Evolutionary conservation across 1,284 basidiomycete species (phyloP), one percentile per base, ranked within the genome.

Genomic region (Cerrena zonata): DNA sequence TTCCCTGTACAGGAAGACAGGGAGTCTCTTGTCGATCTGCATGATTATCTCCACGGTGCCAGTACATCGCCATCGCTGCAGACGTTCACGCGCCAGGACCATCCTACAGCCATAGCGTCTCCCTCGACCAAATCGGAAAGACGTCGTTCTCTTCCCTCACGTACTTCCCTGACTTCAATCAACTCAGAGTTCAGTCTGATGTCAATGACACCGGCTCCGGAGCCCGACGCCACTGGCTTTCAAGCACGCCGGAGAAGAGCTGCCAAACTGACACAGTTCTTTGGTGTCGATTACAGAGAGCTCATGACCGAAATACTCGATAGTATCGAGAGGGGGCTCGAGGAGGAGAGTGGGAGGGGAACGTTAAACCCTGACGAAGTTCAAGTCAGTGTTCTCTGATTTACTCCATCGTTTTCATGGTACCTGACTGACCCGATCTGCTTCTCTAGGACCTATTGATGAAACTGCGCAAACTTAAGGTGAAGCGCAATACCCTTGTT

Each of bases 211-310:
- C 30, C 30, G 7, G 15, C 30, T 7, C 30, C 30, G 15, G 69
- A 73, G 49, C 71, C 75, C 1, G 73, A 79, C 47, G 63, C 70
- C 49, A 72, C 71, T 10, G 73, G 72, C 53, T 89, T 90, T 72
- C 82, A 89, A 63, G 65, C 75, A 52, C 80, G 88, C 43, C 74
- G 89, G 46, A 73, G 80, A 36, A 74, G 82, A 47, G 88, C 86
- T 2, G 86, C 88, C 50, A 91, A 91, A 70, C 72, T 90, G 52
- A 83, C 84, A 23, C 77, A 84, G 66, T 90, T 91, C 73, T 91
- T 91, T 64, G 88, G 88, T 15, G 89, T 89, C 42, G 77, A 87
- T 63, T 89, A 91, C 61, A 77, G 80, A 24, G 84, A 86, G 48
- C 69, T 90, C 51, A 82, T 91, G 54, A 75, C 73, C 42, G 84